Percentiles rank a stretch among this genome's conserved stretches.
These are phyloP conservation scores for Acacia melanoxylon DNA, from an alignment of 306 rosid genomes.

Conservation along the genomic window DNA sequence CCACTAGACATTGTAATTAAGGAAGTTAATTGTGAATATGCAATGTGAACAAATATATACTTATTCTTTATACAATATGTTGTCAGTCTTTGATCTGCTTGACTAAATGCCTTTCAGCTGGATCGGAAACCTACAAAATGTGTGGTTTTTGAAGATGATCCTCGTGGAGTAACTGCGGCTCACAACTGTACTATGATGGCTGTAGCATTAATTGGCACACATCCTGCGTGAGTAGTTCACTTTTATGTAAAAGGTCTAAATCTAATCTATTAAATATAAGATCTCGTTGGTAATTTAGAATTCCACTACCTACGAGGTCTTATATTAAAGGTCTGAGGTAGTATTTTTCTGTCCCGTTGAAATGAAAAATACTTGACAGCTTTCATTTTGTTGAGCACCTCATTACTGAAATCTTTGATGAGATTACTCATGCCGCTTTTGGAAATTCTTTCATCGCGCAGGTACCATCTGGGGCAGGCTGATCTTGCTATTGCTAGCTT, in stretches of 20 bases:
- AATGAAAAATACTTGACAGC: not conserved
- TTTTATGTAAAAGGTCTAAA: not conserved
- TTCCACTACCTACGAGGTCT: too few relatives aligned
- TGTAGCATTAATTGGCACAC: conserved; percentile 80
- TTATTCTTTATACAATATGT: not conserved
- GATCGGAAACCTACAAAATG: conserved; percentile 97
- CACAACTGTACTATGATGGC: conserved; percentile 99
- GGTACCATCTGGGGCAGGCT: conserved; percentile 91
- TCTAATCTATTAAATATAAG: not conserved
- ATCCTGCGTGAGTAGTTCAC: conserved; percentile 76
- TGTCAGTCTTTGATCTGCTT: conserved; percentile 29
- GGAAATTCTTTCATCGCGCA: conserved; percentile 40
- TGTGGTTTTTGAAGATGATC: conserved; percentile 96
- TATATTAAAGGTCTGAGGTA: too few relatives aligned
- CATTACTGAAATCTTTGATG: not conserved
- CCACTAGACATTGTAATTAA: not conserved
- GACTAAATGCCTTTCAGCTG: conserved; percentile 53
- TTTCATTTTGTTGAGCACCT: conserved; percentile 1
- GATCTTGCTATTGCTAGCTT: conserved; percentile 95
- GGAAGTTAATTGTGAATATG: not conserved
- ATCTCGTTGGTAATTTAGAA: too few relatives aligned
- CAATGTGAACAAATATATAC: not conserved
- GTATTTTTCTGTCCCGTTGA: not conserved
- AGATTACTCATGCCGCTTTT: conserved; percentile 11
- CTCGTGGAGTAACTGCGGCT: conserved; percentile 95